Conservation (phyloP, 345 rosid genomes). For the Citrus inodora region DNA sequence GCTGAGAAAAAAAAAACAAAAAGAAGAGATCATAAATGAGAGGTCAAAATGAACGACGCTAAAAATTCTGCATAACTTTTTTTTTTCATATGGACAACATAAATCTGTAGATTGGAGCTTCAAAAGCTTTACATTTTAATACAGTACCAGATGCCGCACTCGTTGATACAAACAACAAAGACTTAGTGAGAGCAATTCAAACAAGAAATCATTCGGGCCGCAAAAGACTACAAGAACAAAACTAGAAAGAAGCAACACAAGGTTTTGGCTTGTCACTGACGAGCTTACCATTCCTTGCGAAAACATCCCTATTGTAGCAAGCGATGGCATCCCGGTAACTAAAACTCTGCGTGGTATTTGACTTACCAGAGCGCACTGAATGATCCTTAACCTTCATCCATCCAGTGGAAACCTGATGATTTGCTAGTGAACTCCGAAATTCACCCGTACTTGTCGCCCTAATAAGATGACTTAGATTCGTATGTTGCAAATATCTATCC, state of each 20-base stretch:
- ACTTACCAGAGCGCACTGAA: constrained; percentile 52
- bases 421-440: constrained; percentile 21
- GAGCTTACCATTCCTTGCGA: constrained; percentile 42
- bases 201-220: background rate
- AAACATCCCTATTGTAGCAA: constrained; percentile 48
- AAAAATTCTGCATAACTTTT: background rate
- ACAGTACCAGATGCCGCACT: background rate
- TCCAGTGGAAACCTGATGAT: constrained; percentile 57
- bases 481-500: constrained; percentile 31
- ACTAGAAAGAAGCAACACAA: constrained; percentile 33
- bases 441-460: constrained; percentile 35
- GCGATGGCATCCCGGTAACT: constrained; percentile 35
- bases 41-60: background rate
- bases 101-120: background rate
- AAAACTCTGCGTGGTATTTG: constrained; percentile 47
- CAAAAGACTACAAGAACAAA: background rate
- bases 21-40: background rate
- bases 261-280: constrained; percentile 34
- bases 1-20: background rate
- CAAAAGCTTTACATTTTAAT: background rate
- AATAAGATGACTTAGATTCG: constrained; percentile 64
- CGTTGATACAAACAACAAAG: background rate
- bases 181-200: background rate
- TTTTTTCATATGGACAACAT: background rate
- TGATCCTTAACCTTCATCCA: constrained; percentile 84